phyloP scores from a whole-genome alignment of 805 yeast species.

The Millerozyma miso region DNA sequence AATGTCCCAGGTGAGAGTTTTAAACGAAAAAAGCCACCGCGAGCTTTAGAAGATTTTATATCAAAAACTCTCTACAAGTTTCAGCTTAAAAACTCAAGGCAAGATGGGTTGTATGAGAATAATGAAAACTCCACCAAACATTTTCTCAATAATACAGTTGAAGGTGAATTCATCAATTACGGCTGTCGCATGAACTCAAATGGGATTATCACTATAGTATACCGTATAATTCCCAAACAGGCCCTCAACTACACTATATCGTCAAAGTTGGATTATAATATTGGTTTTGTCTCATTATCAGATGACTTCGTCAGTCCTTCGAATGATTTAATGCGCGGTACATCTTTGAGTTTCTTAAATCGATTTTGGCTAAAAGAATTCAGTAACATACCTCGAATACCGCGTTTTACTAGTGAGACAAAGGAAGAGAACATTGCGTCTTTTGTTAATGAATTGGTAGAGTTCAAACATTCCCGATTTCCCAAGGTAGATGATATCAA shows the following conservation, averaged over 20 bases:
- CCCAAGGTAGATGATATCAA: constrained; percentile 2
- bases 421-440: constrained; percentile 4
- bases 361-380: constrained; percentile 19
- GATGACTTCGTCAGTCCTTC: neutral
- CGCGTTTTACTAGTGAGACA: constrained; percentile 7
- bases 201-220: constrained; percentile 20
- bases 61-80: constrained; percentile 16
- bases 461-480: constrained; percentile 13
- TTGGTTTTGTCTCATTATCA: constrained; percentile 20
- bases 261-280: constrained; percentile 19
- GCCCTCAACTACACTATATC: constrained; percentile 22
- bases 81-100: constrained; percentile 17
- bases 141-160: constrained; percentile 18
- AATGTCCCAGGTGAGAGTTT: constrained; percentile 2
- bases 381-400: constrained; percentile 17
- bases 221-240: constrained; percentile 23
- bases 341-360: constrained; percentile 22
- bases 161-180: constrained; percentile 24
- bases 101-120: constrained; percentile 1
- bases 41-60: constrained; percentile 15
- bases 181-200: constrained; percentile 16
- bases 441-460: constrained; percentile 13
- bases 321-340: constrained; percentile 5
- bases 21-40: constrained; percentile 1
- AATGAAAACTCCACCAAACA: constrained; percentile 8